A percentile compares a stretch with the other conserved stretches of the same genome.
Conservation (phyloP, 192 early-diverging fungal genomes). For the Powellomyces hirtus region DNA sequence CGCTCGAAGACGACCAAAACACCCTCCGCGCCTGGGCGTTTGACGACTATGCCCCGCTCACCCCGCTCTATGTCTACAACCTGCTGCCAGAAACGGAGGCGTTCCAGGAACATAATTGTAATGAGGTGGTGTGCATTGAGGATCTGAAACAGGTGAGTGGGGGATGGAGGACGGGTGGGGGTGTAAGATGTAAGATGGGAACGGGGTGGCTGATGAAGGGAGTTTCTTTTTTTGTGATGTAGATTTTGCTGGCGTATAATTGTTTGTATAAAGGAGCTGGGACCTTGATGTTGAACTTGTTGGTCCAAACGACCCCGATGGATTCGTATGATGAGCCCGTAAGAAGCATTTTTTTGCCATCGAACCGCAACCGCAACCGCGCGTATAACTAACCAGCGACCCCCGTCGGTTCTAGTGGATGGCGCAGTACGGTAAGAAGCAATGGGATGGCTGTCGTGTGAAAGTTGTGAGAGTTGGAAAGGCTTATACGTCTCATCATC, state of each 20-base stretch:
- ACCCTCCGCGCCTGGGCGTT: slow-evolving; percentile 67
- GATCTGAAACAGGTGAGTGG: slow-evolving; percentile 44
- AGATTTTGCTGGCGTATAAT: slow-evolving; percentile 48
- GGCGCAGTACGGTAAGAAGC: slow-evolving; percentile 70
- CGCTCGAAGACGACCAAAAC: slow-evolving; percentile 67
- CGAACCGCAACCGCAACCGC: no score
- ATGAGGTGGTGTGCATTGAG: slow-evolving; percentile 43
- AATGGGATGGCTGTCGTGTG: neutral
- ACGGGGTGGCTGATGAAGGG: no score
- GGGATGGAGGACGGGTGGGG: neutral
- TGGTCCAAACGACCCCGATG: slow-evolving; percentile 54
- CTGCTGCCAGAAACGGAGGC: slow-evolving; percentile 58
- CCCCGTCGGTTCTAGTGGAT: no score
- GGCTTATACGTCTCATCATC: no score
- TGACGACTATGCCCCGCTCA: slow-evolving; percentile 54
- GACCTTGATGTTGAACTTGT: slow-evolving; percentile 62
- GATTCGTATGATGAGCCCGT: slow-evolving; percentile 51
- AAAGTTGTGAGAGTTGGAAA: no score
- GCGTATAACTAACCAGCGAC: no score
- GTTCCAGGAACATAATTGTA: slow-evolving; percentile 57
- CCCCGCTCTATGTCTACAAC: slow-evolving; percentile 62
- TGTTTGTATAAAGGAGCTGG: slow-evolving; percentile 53
- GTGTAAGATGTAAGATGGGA: neutral
- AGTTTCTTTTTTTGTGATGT: slow-evolving; percentile 5
- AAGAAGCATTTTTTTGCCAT: no score